A percentile compares a stretch with the other conserved stretches of the same genome.
Conservation (phyloP, 805 yeast species). For the Candida manassasensis region DNA sequence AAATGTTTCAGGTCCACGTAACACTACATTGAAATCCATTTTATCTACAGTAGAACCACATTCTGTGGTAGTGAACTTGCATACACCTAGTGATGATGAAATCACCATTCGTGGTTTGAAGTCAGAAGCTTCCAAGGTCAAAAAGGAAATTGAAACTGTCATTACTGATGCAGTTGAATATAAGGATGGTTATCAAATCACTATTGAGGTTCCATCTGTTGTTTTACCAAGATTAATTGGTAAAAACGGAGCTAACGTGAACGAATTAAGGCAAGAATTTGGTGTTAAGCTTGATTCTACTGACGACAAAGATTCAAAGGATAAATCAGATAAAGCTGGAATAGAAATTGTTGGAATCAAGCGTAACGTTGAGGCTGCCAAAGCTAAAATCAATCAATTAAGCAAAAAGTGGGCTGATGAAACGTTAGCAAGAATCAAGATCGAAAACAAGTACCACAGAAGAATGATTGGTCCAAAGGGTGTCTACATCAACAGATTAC, state of each 20-base stretch:
- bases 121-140: conserved; percentile 52
- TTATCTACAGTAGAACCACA: conserved; percentile 32
- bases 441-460: conserved; percentile 77
- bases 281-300: conserved; percentile 75
- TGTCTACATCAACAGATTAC: conserved; percentile 73
- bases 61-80: conserved; percentile 45
- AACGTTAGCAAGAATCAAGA: conserved; percentile 52
- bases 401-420: conserved; percentile 84
- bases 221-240: conserved; percentile 83
- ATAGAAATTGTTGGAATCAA: conserved; percentile 73
- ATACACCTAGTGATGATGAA: conserved; percentile 42
- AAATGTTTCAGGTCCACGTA: conserved; percentile 51
- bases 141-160: conserved; percentile 47
- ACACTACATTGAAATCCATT: conserved; percentile 50
- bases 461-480: conserved; percentile 82
- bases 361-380: conserved; percentile 72
- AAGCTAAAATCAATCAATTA: conserved; percentile 49
- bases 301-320: conserved; percentile 34
- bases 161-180: conserved; percentile 53
- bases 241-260: conserved; percentile 74
- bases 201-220: conserved; percentile 59
- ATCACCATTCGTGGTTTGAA: conserved; percentile 68
- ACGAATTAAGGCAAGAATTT: conserved; percentile 63
- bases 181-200: conserved; percentile 41
- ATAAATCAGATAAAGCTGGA: conserved; percentile 30